Conservation (phyloP, 164 flowering plant genomes). For the Umbilicus rupestris region DNA sequence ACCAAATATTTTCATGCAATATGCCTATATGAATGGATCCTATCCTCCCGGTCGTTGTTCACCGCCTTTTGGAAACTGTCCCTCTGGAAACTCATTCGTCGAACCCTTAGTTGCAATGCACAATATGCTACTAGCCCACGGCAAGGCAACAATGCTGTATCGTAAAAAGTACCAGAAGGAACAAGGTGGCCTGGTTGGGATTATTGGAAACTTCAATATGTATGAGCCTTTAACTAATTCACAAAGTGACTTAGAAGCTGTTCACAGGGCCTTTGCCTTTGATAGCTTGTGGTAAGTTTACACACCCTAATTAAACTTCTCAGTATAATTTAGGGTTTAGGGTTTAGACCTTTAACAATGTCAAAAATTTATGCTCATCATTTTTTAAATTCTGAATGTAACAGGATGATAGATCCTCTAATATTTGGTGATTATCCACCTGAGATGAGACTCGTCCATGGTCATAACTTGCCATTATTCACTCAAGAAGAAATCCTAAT, state of each 20-base stretch:
- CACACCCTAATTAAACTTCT: background rate
- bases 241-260: slow-evolving; percentile 26
- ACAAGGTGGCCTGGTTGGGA: slow-evolving; percentile 37
- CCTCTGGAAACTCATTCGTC: slow-evolving; percentile 29
- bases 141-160: slow-evolving; percentile 29
- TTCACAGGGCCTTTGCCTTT: slow-evolving; percentile 29
- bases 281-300: slow-evolving; percentile 24
- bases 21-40: slow-evolving; percentile 21
- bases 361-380: no score
- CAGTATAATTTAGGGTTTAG: no score
- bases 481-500: slow-evolving; percentile 14
- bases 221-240: slow-evolving; percentile 30
- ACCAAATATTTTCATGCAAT: slow-evolving; percentile 21
- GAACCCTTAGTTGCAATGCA: slow-evolving; percentile 41
- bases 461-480: slow-evolving; percentile 26
- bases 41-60: slow-evolving; percentile 43
- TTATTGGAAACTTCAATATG: slow-evolving; percentile 17
- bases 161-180: slow-evolving; percentile 23
- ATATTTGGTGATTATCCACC: slow-evolving; percentile 39
- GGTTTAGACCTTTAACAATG: no score
- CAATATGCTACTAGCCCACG: slow-evolving; percentile 40
- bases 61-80: slow-evolving; percentile 43
- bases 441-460: slow-evolving; percentile 24
- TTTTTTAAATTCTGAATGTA: background rate
- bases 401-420: slow-evolving; percentile 40